Evolutionary conservation across 371 early-diverging fungal species (phyloP).

Genomic region (Smittium mucronatum): DNA sequence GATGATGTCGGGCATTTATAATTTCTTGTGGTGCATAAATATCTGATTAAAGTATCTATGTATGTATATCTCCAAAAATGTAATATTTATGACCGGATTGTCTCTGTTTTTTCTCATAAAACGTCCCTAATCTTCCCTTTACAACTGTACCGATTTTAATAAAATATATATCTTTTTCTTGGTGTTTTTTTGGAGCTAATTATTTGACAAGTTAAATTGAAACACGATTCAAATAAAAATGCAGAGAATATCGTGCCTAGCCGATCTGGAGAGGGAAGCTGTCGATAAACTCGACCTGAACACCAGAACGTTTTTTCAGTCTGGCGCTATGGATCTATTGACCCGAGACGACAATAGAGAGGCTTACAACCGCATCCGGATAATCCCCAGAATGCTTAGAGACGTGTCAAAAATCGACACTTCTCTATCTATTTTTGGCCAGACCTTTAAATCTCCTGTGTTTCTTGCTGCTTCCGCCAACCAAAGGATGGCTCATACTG

Average conservation of each 20-base stretch:
- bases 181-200: background rate
- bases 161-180: too few species aligned
- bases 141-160: too few species aligned
- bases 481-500: slow-evolving; percentile 46
- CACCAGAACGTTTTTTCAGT: slow-evolving; percentile 78
- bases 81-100: too few species aligned
- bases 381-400: slow-evolving; percentile 63
- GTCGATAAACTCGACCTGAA: slow-evolving; percentile 18
- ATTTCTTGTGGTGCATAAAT: too few species aligned
- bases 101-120: too few species aligned
- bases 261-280: slow-evolving; percentile 25
- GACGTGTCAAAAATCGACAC: slow-evolving; percentile 53
- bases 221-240: background rate
- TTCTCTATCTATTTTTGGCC: slow-evolving; percentile 49
- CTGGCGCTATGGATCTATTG: slow-evolving; percentile 72
- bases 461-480: slow-evolving; percentile 37
- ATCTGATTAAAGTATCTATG: too few species aligned
- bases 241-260: slow-evolving; percentile 16
- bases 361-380: slow-evolving; percentile 24
- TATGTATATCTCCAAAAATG: too few species aligned
- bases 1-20: too few species aligned
- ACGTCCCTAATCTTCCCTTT: too few species aligned
- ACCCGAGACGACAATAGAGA: slow-evolving; percentile 61
- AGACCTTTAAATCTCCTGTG: slow-evolving; percentile 32
- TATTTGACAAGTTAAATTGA: too few species aligned